A percentile compares a stretch with the other conserved stretches of the same genome.
phyloP scores from a whole-genome alignment of 2,329 filamentous ascomycete species.

The Fusarium begoniae region DNA sequence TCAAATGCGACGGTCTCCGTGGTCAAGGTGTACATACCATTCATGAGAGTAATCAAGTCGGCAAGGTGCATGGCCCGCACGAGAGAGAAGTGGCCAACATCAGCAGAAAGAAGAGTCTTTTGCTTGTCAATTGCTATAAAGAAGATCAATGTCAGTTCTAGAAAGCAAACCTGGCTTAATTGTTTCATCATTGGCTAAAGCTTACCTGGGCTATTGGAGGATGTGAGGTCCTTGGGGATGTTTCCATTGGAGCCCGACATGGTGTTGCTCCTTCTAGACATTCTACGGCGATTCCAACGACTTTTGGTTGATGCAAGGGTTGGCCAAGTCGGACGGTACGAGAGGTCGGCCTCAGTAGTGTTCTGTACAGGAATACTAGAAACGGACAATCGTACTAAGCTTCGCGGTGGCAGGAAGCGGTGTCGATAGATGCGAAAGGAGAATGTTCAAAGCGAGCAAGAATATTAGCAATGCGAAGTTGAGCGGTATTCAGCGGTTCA shows the following conservation, averaged over 20 bases:
- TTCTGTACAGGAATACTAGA: background rate
- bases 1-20: background rate
- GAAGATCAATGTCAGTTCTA: slow-evolving; percentile 2
- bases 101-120: slow-evolving; percentile 73
- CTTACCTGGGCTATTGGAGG: slow-evolving; percentile 49
- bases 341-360: background rate
- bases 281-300: slow-evolving; percentile 46
- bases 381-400: background rate
- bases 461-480: background rate
- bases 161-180: background rate
- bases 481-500: background rate
- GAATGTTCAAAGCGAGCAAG: background rate
- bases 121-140: slow-evolving; percentile 75
- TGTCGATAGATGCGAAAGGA: background rate
- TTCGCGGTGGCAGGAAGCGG: slow-evolving; percentile 15
- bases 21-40: slow-evolving; percentile 60
- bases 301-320: background rate
- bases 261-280: slow-evolving; percentile 70
- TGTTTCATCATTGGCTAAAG: background rate
- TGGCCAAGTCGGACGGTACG: background rate
- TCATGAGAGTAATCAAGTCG: slow-evolving; percentile 84
- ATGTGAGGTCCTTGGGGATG: slow-evolving; percentile 42
- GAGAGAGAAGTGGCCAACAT: slow-evolving; percentile 78
- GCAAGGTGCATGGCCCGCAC: slow-evolving; percentile 78
- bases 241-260: slow-evolving; percentile 45